Conservation (phyloP, 768 basidiomycete species). For the Sistotremastrum niveocremeum region DNA sequence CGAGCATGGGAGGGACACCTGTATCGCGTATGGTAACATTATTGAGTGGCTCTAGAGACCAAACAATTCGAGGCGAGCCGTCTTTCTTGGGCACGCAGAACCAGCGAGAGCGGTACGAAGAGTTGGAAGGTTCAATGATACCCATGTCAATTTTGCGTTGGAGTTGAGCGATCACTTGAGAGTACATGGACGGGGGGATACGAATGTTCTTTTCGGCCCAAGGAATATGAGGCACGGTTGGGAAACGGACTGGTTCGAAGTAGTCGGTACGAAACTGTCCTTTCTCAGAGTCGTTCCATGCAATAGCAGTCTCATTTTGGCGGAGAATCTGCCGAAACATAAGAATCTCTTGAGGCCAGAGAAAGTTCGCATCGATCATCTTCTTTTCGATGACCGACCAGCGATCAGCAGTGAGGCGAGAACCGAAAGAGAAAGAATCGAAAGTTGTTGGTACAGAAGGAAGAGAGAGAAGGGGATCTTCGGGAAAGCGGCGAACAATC, state of each 20-base stretch:
- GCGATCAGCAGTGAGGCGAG: constrained; percentile 9
- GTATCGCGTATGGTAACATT: constrained; percentile 22
- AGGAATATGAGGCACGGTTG: constrained; percentile 17
- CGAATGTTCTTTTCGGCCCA: constrained; percentile 17
- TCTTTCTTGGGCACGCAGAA: constrained; percentile 24
- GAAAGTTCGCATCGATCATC: constrained; percentile 14
- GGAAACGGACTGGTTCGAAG: constrained; percentile 19
- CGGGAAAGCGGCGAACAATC: constrained; percentile 7
- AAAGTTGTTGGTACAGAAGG: constrained; percentile 4
- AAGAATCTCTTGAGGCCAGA: constrained; percentile 19
- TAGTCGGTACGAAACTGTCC: constrained; percentile 20
- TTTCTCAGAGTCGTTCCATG: constrained; percentile 25
- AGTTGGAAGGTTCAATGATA: constrained; percentile 26
- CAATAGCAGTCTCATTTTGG: constrained; percentile 21
- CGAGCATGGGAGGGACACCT: constrained; percentile 19
- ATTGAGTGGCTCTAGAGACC: constrained; percentile 20
- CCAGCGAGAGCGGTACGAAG: constrained; percentile 25
- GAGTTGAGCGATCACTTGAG: constrained; percentile 20
- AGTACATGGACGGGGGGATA: constrained; percentile 11
- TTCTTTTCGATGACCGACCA: constrained; percentile 6
- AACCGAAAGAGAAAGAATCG: constrained; percentile 2
- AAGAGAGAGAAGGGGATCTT: constrained; percentile 8
- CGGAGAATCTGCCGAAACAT: constrained; percentile 21
- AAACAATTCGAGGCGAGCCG: constrained; percentile 9
- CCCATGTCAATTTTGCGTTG: constrained; percentile 23